Percentiles rank a stretch among this genome's conserved stretches.
These are phyloP conservation scores for Dioscorea cayenensis DNA, from an alignment of 116 monocot species.

Conservation along the genomic window DNA sequence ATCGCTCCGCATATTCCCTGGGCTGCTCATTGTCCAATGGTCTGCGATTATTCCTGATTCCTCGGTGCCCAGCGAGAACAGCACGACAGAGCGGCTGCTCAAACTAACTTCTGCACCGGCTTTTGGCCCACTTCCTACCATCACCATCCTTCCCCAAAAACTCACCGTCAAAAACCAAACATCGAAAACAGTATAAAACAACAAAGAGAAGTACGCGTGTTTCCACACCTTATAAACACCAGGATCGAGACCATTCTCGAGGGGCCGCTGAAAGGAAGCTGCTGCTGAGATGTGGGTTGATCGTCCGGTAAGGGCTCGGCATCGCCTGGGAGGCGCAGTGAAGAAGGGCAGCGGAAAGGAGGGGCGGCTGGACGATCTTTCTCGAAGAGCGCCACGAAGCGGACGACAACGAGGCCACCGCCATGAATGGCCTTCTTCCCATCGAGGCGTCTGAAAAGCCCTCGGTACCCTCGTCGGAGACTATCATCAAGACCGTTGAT, in stretches of 20 bases:
- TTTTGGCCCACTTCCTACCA: constrained; percentile 90
- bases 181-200: no score
- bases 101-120: constrained; percentile 79
- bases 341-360: background rate
- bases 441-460: no score
- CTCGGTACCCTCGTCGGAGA: no score
- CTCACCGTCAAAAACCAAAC: background rate
- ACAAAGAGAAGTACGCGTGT: background rate
- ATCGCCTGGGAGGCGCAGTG: background rate
- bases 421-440: no score
- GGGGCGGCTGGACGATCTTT: background rate
- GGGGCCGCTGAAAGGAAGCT: constrained; percentile 34
- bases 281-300: background rate
- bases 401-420: background rate
- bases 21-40: constrained; percentile 81
- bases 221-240: constrained; percentile 66
- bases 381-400: background rate
- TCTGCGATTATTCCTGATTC: constrained; percentile 87
- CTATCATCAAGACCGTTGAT: no score
- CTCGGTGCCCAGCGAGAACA: constrained; percentile 82
- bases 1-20: constrained; percentile 75
- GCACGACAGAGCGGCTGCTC: constrained; percentile 55
- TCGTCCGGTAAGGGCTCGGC: background rate
- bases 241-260: constrained; percentile 83
- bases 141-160: constrained; percentile 47